A percentile compares a stretch with the other conserved stretches of the same genome.
Conservation (phyloP, 805 yeast genomes). For the Saturnispora hagleri region DNA sequence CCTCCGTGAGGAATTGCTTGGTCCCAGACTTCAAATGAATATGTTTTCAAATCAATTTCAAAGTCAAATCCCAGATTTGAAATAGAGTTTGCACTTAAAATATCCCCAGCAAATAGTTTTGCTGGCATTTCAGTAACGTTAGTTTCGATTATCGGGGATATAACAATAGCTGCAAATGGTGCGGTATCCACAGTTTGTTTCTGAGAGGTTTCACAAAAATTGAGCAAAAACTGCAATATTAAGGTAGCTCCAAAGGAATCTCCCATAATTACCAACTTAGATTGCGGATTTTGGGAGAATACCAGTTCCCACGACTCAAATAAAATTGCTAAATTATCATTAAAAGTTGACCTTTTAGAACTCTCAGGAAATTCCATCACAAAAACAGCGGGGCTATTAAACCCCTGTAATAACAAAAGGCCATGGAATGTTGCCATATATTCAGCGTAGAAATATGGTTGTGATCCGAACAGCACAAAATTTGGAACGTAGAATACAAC, state of each 20-base stretch:
- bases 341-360: constrained; percentile 9
- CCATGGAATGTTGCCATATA: constrained; percentile 34
- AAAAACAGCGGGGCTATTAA: constrained; percentile 37
- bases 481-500: constrained; percentile 39
- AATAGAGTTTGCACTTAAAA: no score
- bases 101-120: not conserved
- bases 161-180: constrained; percentile 22
- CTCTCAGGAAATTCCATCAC: constrained; percentile 26
- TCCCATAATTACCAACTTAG: constrained; percentile 32
- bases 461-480: constrained; percentile 26
- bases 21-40: constrained; percentile 31
- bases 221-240: constrained; percentile 30
- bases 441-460: constrained; percentile 37
- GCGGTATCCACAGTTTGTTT: no score
- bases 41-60: constrained; percentile 14
- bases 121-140: not conserved
- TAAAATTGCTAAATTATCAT: constrained; percentile 1
- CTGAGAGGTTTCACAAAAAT: not conserved
- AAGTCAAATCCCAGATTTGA: constrained; percentile 10
- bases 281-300: constrained; percentile 13
- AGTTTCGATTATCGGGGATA: constrained; percentile 23
- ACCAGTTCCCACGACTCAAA: constrained; percentile 1
- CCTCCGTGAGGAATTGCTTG: constrained; percentile 35
- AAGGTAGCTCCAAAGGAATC: constrained; percentile 44
- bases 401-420: constrained; percentile 39